Conservation (phyloP, 139 green algal genomes). For the Astrephomene gubernaculifera region DNA sequence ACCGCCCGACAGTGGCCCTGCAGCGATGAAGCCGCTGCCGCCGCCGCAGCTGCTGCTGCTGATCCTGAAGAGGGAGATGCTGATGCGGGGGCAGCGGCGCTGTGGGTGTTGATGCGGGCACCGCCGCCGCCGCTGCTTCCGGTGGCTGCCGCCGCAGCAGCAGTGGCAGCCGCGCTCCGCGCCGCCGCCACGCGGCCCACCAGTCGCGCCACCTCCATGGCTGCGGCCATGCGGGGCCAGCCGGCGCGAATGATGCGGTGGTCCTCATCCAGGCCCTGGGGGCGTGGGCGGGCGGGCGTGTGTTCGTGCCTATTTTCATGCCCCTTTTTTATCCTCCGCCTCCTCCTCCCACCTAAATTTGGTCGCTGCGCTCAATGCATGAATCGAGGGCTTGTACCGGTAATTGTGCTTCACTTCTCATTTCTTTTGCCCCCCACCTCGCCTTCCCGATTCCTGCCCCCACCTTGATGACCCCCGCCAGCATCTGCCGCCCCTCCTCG, state of each 20-base stretch:
- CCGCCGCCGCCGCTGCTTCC: too few relatives aligned
- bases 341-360: too few relatives aligned
- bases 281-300: background rate
- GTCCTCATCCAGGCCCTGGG: slow-evolving; percentile 28
- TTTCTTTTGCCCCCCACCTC: background rate
- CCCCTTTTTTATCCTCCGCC: too few relatives aligned
- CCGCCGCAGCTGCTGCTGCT: background rate
- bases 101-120: too few relatives aligned
- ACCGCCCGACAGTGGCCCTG: slow-evolving; percentile 20
- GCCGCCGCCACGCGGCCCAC: background rate
- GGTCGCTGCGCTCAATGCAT: too few relatives aligned
- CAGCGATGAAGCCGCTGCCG: background rate
- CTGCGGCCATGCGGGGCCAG: background rate
- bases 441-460: background rate
- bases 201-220: background rate
- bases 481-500: slow-evolving; percentile 14
- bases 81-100: too few relatives aligned
- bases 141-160: background rate
- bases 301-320: too few relatives aligned
- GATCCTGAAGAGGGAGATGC: too few relatives aligned
- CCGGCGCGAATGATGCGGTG: background rate
- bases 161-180: background rate
- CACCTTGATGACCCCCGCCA: slow-evolving; percentile 19
- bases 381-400: too few relatives aligned
- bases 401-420: too few relatives aligned